Conservation (phyloP, 306 rosid genomes). For the Cyclanthera cordifolia region DNA sequence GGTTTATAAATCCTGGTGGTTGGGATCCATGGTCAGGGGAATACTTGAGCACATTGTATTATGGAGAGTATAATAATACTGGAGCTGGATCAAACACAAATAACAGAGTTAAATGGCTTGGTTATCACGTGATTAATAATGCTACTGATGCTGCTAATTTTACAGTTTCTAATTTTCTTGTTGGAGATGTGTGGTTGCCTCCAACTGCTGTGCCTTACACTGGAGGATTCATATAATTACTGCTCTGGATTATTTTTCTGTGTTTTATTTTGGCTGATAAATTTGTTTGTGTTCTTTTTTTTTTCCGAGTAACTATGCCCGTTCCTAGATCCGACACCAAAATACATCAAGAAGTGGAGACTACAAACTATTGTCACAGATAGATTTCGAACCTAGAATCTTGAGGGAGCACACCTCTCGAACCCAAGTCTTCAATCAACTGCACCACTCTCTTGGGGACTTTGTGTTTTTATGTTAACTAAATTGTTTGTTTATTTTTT, state of each 20-base stretch:
- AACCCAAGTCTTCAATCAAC: too few relatives aligned
- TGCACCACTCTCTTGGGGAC: too few relatives aligned
- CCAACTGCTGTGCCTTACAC: conserved; percentile 27
- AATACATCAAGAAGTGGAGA: too few relatives aligned
- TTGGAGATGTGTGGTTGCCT: conserved; percentile 32
- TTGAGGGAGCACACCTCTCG: too few relatives aligned
- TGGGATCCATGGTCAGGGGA: conserved; percentile 28
- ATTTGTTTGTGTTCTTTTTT: not conserved
- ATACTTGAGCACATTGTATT: conserved; percentile 23
- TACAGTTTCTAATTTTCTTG: conserved; percentile 25
- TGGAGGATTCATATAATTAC: conserved; percentile 4
- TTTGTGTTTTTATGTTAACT: too few relatives aligned
- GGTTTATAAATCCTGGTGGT: conserved; percentile 23
- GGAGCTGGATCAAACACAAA: conserved; percentile 25
- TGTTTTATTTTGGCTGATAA: not conserved
- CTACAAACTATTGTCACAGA: too few relatives aligned
- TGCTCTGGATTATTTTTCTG: not conserved
- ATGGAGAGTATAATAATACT: conserved; percentile 23
- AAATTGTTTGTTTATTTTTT: too few relatives aligned
- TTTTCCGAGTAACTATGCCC: too few relatives aligned
- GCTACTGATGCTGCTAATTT: conserved; percentile 18
- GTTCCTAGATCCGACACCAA: too few relatives aligned
- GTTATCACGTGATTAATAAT: conserved; percentile 23
- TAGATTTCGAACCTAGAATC: too few relatives aligned
- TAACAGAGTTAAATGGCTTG: conserved; percentile 23